phyloP scores from a whole-genome alignment of 2,329 filamentous ascomycete species.

The Fusarium acutatum region DNA sequence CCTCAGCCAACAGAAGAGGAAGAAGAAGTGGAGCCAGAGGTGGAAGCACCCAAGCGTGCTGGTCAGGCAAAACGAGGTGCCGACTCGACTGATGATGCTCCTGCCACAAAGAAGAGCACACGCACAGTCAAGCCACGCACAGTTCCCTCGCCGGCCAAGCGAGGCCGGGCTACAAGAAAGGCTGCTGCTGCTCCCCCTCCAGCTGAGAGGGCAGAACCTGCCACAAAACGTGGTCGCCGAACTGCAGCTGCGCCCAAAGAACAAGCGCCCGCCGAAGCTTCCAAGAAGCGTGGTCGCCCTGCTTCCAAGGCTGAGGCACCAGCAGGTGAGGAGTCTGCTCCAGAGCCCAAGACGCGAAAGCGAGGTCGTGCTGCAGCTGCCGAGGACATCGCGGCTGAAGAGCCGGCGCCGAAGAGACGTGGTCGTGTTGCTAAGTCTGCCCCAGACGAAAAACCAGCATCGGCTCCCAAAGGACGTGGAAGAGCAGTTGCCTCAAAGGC shows the following conservation, averaged over 20 bases:
- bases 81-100: background rate
- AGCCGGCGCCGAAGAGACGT: conserved; percentile 20
- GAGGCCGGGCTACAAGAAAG: conserved; percentile 27
- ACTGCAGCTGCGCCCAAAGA: conserved; percentile 10
- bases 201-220: background rate
- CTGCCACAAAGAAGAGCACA: conserved; percentile 6
- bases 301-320: conserved; percentile 7
- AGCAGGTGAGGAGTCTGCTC: background rate
- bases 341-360: conserved; percentile 26
- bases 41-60: background rate
- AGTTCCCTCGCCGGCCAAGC: conserved; percentile 34
- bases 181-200: conserved; percentile 3
- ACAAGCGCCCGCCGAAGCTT: background rate
- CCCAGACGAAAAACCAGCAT: background rate
- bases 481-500: conserved; percentile 9
- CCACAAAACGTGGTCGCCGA: conserved; percentile 14
- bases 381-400: background rate
- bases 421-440: conserved; percentile 14
- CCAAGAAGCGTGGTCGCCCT: conserved; percentile 37
- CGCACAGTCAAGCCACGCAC: conserved; percentile 16
- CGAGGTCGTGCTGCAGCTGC: conserved; percentile 21
- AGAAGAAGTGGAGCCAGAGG: conserved; percentile 1
- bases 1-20: background rate
- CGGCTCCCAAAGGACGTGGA: conserved; percentile 12
- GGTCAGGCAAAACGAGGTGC: background rate